Base-by-base conservation (phyloP, 768 basidiomycete species). In the Kwoniella shandongensis region DNA sequence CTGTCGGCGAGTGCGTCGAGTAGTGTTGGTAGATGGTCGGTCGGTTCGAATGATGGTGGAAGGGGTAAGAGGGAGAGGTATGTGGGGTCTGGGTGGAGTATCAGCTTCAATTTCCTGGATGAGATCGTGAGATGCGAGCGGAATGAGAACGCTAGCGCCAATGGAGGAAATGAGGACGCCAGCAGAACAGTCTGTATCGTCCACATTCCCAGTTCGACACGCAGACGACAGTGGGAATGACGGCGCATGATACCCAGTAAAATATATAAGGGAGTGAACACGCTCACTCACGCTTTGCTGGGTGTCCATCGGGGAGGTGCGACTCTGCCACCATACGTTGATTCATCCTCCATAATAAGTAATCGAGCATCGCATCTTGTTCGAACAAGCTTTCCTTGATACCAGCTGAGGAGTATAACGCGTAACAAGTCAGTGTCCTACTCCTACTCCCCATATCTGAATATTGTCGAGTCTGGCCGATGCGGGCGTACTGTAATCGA, bases 331-430 rank as follows among this genome's bases (percentile, higher is more conserved):
- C 47, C 18, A 65, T 15, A 6, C 76, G 80, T 39, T 87, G 77
- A 76, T 91, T 93, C 60, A 97, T 79, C 61, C 88, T 81, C 75
- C 89, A 92, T 25, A 94, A 76, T 26, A 97, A 80, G 80, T 96
- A 98, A 47, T 88, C 83, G 27, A 88, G 89, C 42, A 94, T 81
- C 2, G 86, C 81, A 74, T 94, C 89, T 60, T 84, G 81, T 74
- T 91, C 88, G 73, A 93, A 92, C 56, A 96, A 75, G 22, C 88
- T 86, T 80, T 92, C 90, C 77, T 96, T 96, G 79, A 97, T 92
- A 20, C 91, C 75, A 35, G 68, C 77, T 77, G 35, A 26, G 18
- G 26, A 29, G 35, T 20, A 46, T n/a, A 29, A 35, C 48, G 1
- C n/a, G n/a, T n/a, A n/a, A n/a, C n/a, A n/a, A n/a, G n/a, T n/a